Evolutionary conservation across 2,329 filamentous ascomycete species (phyloP), one percentile per base, ranked within the genome.

Genomic region (Zopfia rhizophila): DNA sequence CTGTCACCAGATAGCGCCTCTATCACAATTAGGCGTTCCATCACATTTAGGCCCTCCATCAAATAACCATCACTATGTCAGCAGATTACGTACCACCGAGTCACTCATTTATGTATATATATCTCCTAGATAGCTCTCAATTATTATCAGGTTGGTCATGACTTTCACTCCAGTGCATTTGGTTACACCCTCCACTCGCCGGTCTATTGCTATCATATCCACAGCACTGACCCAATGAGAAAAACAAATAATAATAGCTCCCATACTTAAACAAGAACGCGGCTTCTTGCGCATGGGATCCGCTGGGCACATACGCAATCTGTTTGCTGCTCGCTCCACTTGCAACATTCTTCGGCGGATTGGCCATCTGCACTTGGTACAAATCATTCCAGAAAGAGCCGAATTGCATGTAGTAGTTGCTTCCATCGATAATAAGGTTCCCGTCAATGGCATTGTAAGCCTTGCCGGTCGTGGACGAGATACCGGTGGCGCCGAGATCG

Each of bases 361-460:
- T 54, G 16, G 36, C 33, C 53, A 86, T 75, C 18, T 71, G 58
- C 1, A 82, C 81, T 61, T 85, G 83, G 69, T 82, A 85, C 51
- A 88, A 77, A 58, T 83, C 79, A 5, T 72, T 67, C 83, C 84
- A 89, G 75, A 86, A 89, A n/a, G 82, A 85, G 19, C 85, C 86
- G 51, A 87, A 88, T 48, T 76, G 83, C 55, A 82, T 65, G 36
- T 76, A 74, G 44, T 77, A 78, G 5, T 71, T 69, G 43, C 77
- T 59, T 10, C 54, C 58, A 14, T 51, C 60, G n/a, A 53, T 41
- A 47, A 80, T 70, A 23, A 73, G 51, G 35, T 69, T 63, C 16
- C 61, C 56, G 38, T 74, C 86, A 57, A 89, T 74, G 29, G 70
- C 69, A 40, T 74, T 73, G 59, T 70, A 73, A 4, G 45, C 21